Percentiles rank a stretch among this genome's conserved stretches.
phyloP scores from a whole-genome alignment of 2,329 filamentous ascomycete genomes.

The Calonectria pteridis region DNA sequence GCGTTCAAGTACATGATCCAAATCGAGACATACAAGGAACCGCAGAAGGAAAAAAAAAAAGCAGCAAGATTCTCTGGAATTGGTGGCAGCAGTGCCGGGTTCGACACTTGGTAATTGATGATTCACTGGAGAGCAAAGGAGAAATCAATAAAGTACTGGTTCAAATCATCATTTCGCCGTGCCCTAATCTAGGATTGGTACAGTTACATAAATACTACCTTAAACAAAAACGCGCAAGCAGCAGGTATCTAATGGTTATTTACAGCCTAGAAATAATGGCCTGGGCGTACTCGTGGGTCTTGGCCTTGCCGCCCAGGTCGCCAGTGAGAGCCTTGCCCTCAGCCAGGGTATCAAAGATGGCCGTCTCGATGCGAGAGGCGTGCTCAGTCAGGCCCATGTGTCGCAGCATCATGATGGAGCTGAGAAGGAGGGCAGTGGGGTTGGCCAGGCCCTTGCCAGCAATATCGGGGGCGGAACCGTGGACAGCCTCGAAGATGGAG shows the following conservation, averaged over 20 bases:
- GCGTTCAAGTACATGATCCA: neutral
- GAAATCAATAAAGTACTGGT: constrained; percentile 2
- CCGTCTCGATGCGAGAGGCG: constrained; percentile 89
- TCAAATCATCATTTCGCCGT: constrained; percentile 48
- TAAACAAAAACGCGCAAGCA: constrained; percentile 39
- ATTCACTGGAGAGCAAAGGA: neutral
- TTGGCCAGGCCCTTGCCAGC: constrained; percentile 96
- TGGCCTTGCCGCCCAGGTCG: constrained; percentile 95
- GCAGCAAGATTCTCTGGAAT: neutral
- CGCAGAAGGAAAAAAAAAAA: neutral
- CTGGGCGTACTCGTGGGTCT: constrained; percentile 92
- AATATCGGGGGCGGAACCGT: constrained; percentile 97
- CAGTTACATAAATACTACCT: constrained; percentile 48
- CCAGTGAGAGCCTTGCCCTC: constrained; percentile 98
- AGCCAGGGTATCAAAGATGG: constrained; percentile 93
- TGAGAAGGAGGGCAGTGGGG: constrained; percentile 94
- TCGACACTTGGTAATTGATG: neutral
- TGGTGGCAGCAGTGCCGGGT: neutral
- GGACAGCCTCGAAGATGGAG: constrained; percentile 99
- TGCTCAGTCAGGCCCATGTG: constrained; percentile 94
- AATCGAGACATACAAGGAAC: neutral
- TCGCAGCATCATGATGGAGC: constrained; percentile 99
- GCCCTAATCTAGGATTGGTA: constrained; percentile 47
- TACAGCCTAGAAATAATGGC: constrained; percentile 85
- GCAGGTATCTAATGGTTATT: constrained; percentile 48